Evolutionary conservation across 208 protist genomes (phyloP).

Genomic region (Novymonas esmeraldas): DNA sequence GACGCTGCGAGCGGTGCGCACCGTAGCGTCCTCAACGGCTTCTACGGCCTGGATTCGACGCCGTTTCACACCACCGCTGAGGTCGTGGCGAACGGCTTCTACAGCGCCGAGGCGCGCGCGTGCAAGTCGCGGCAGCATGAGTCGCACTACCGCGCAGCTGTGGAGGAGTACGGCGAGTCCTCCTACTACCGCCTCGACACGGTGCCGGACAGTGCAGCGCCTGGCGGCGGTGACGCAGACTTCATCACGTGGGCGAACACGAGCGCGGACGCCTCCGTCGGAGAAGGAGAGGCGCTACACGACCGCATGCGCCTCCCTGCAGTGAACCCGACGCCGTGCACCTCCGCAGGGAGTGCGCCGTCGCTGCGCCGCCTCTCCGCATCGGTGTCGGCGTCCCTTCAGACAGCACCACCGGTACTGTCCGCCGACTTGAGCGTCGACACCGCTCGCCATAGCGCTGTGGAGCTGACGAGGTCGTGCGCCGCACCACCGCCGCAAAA

Average conservation of each 20-base stretch:
- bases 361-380: background rate
- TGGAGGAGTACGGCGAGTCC: conserved; percentile 11
- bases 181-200: conserved; percentile 10
- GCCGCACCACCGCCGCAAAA: no score
- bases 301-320: background rate
- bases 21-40: no score
- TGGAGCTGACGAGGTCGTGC: no score
- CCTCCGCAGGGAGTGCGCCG: background rate
- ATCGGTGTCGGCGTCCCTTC: background rate
- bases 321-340: background rate
- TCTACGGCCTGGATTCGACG: no score
- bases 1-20: background rate
- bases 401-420: background rate
- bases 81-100: conserved; percentile 28
- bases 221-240: background rate
- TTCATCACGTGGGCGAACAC: background rate
- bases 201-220: background rate
- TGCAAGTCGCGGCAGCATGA: background rate
- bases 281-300: background rate
- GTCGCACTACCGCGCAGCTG: background rate
- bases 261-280: background rate
- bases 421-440: background rate
- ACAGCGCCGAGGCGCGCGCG: conserved; percentile 1
- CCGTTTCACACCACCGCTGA: background rate
- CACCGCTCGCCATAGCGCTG: no score